Evolutionary conservation across 495 filamentous ascomycete genomes (phyloP), one percentile per base, ranked within the genome.

Genomic region (Neurospora sp.): DNA sequence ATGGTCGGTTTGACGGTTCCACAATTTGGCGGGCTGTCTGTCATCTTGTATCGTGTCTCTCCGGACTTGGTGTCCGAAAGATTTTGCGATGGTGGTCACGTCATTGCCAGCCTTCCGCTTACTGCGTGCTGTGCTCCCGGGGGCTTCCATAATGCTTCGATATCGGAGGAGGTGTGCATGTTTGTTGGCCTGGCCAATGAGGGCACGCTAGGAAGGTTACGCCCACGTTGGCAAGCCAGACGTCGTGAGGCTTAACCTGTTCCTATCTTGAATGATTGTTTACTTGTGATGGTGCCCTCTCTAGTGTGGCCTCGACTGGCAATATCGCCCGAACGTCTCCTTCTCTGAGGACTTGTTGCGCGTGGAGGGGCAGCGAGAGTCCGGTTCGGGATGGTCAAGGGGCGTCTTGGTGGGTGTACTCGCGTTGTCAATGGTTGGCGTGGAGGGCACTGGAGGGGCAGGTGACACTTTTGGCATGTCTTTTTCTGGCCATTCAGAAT

Each of bases 401-500:
- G 54, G 27, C 23, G 27, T 62, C 14, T 35, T 62, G 54, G 54
- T 62, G 27, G 54, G 54, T 16, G 54, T 18, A 27, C 54, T 62
- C 11, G 54, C 27, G 2, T 62, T 62, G 27, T 35, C 54, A 62
- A 62, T 62, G 54, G 54, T 35, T 18, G 54, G 27, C 12, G 42
- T 59, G 73, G 20, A 48, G 37, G 41, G 66, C 62, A 70, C 38
- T 73, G 72, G 78, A 78, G 79, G 79, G 77, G 74, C 78, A 78
- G 74, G 72, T 81, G 79, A 79, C 79, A 75, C 75, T 72, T 72
- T 73, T 75, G 74, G 59, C 48, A 73, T 40, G 14, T 37, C 70
- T 18, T 44, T 62, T 71, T 37, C 69, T 76, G 41, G 59, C 75
- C 75, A 76, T 70, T 76, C 79, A 76, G 54, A 69, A 41, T 70